Conservation (phyloP, 2,329 filamentous ascomycete species). For the Aspergillus neotritici region DNA sequence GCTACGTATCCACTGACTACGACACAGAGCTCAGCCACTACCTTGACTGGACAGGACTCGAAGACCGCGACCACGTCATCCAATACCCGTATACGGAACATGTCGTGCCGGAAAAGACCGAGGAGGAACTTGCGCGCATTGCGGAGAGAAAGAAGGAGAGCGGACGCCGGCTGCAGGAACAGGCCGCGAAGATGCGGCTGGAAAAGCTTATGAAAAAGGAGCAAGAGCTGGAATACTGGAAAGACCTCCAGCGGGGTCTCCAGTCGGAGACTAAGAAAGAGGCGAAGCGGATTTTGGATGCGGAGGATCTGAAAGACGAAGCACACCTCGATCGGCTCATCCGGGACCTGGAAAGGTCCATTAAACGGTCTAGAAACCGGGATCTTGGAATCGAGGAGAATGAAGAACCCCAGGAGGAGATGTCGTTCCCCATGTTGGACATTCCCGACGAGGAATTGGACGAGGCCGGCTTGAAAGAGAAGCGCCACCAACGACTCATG, state of each 20-base stretch:
- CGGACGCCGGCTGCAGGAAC: constrained; percentile 83
- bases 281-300: constrained; percentile 74
- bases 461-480: constrained; percentile 84
- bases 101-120: constrained; percentile 80
- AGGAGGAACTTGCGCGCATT: constrained; percentile 83
- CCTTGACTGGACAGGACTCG: constrained; percentile 85
- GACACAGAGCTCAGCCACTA: constrained; percentile 69
- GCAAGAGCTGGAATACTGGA: constrained; percentile 90
- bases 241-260: constrained; percentile 68
- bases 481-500: constrained; percentile 83
- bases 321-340: constrained; percentile 75
- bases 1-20: constrained; percentile 81
- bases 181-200: constrained; percentile 93
- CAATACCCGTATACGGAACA: constrained; percentile 95
- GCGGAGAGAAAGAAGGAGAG: constrained; percentile 95
- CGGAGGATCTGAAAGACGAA: constrained; percentile 89
- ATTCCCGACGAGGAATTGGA: constrained; percentile 88
- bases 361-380: constrained; percentile 85
- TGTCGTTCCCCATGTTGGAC: constrained; percentile 81
- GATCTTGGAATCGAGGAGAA: constrained; percentile 84
- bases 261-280: constrained; percentile 84
- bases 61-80: constrained; percentile 80
- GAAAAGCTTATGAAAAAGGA: constrained; percentile 96
- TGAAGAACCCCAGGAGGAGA: constrained; percentile 68
- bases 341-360: constrained; percentile 82